These are phyloP conservation scores for Fusarium staphyleae DNA, from an alignment of 2,329 filamentous ascomycete genomes.

Conservation along the genomic window DNA sequence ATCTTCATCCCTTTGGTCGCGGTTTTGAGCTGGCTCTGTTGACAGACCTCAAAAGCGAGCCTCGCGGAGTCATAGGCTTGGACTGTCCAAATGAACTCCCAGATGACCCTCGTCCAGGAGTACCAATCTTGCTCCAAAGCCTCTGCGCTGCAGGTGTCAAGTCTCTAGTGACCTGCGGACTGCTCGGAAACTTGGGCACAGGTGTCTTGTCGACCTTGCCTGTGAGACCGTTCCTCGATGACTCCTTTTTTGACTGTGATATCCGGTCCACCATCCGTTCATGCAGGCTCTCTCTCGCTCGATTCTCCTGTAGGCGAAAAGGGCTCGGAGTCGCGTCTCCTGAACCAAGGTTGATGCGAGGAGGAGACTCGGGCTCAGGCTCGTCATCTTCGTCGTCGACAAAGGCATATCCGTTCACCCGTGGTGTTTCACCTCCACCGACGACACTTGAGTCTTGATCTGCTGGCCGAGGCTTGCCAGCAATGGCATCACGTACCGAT, in stretches of 20 bases:
- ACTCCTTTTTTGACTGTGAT: constrained; percentile 72
- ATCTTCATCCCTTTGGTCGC: constrained; percentile 8
- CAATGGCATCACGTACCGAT: constrained; percentile 83
- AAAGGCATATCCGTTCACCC: constrained; percentile 92
- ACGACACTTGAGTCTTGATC: constrained; percentile 65
- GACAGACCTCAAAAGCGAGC: constrained; percentile 49
- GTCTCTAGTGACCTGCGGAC: constrained; percentile 61
- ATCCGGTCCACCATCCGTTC: constrained; percentile 86
- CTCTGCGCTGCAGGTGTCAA: constrained; percentile 79
- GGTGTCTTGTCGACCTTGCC: constrained; percentile 66
- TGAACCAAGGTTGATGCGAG: constrained; percentile 64
- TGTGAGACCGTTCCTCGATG: constrained; percentile 64
- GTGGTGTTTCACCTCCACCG: constrained; percentile 75
- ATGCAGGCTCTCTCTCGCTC: constrained; percentile 81
- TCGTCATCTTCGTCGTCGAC: constrained; percentile 79
- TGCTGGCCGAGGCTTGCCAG: constrained; percentile 69
- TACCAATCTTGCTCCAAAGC: constrained; percentile 68
- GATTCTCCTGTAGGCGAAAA: constrained; percentile 78
- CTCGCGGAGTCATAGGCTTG: constrained; percentile 49
- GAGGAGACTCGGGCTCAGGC: constrained; percentile 35
- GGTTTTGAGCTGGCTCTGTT: constrained; percentile 39
- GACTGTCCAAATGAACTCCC: constrained; percentile 47
- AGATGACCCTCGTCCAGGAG: constrained; percentile 48
- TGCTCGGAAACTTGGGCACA: constrained; percentile 74
- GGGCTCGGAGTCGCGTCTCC: constrained; percentile 75